Conservation (phyloP, 768 basidiomycete species). For the Suillus subluteus region DNA sequence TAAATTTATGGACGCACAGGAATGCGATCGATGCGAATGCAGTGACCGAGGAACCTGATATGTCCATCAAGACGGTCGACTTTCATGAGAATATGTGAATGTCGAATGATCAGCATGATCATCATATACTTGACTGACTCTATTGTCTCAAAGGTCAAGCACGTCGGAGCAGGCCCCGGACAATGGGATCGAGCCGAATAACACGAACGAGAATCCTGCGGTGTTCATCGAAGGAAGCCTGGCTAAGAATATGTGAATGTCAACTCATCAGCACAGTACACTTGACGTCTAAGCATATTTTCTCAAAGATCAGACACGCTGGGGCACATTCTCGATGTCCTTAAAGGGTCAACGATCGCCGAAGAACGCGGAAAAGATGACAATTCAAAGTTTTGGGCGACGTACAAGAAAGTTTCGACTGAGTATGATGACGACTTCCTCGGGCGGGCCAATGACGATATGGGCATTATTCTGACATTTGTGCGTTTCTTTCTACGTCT, state of each 20-base stretch:
- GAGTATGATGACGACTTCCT: too few relatives aligned
- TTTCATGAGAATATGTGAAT: too few relatives aligned
- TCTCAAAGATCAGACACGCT: background rate
- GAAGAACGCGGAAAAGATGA: background rate
- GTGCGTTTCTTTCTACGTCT: background rate
- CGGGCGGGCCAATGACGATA: too few relatives aligned
- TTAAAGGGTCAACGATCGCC: background rate
- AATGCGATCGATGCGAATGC: background rate
- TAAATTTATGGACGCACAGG: background rate
- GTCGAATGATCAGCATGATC: too few relatives aligned
- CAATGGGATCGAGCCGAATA: too few relatives aligned
- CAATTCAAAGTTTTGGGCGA: too few relatives aligned
- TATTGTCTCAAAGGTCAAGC: too few relatives aligned
- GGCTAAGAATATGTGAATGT: background rate
- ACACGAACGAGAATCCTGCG: background rate
- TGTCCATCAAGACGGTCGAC: background rate
- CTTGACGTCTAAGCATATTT: background rate
- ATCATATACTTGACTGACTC: too few relatives aligned
- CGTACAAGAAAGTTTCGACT: too few relatives aligned
- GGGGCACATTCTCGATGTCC: background rate
- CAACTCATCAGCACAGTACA: background rate
- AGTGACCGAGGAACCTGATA: background rate
- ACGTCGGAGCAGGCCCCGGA: conserved; percentile 35
- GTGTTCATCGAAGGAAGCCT: background rate
- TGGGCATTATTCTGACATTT: too few relatives aligned